Conservation (phyloP, 305 asterid species). For the Fraxinus sp. region DNA sequence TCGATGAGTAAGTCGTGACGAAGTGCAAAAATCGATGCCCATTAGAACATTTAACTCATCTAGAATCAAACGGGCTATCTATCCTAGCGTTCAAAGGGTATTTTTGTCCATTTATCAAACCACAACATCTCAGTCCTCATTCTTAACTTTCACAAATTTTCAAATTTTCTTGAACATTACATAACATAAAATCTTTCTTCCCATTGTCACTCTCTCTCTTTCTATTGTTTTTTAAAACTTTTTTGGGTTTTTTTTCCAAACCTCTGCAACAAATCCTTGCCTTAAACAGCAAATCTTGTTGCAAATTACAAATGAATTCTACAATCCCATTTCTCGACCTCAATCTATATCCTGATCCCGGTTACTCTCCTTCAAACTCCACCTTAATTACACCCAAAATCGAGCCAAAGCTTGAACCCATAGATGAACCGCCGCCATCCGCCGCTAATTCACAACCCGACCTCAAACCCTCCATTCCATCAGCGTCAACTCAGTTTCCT, state of each 20-base stretch:
- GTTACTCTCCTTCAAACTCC: conserved; percentile 27
- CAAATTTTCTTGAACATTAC: background rate
- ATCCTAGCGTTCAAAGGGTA: background rate
- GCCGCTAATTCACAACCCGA: background rate
- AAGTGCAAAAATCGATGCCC: no score
- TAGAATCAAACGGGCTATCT: no score
- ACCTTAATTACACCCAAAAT: conserved; percentile 36
- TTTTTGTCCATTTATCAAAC: background rate
- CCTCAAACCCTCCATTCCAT: conserved; percentile 18
- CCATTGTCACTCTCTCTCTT: no score
- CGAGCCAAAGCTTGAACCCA: conserved; percentile 63
- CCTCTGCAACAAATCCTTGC: background rate
- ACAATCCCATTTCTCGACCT: conserved; percentile 37
- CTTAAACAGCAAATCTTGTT: background rate
- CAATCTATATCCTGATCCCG: conserved; percentile 29
- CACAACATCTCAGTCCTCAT: background rate
- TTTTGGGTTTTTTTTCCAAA: background rate
- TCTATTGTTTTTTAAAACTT: no score
- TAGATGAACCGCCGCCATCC: conserved; percentile 40
- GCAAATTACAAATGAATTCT: conserved; percentile 33
- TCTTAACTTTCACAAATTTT: background rate
- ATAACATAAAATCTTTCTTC: background rate
- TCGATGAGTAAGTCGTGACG: no score
- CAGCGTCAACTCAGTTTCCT: background rate
- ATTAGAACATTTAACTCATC: no score